Base-by-base conservation (phyloP, 495 filamentous ascomycete species). In the Neurospora pannonica region DNA sequence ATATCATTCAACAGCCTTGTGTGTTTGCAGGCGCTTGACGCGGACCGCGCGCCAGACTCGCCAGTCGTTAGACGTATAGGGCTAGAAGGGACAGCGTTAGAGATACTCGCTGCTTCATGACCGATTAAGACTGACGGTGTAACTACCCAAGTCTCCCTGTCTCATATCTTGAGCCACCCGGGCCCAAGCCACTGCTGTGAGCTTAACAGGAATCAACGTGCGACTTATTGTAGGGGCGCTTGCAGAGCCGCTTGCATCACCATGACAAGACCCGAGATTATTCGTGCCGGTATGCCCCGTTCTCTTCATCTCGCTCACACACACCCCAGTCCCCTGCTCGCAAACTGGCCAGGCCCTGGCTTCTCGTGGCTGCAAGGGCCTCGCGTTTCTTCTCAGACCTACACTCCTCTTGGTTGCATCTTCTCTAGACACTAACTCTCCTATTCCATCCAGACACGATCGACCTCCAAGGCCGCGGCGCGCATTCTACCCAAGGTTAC, bases 401-500 rank as follows among this genome's bases (percentile, higher is more conserved):
- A 67, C 73, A 76, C 48, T 71, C 71, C 71, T 71, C 60, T 71
- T 70, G 38, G 38, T 34, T 43, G 38, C 37, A 70, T 60, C 71
- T 71, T 76, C 60, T 77, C 78, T 77, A 67, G 28, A 17, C 24
- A 31, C 54, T 67, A 67, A 80, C 76, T 67, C 72, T 71, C 42
- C 69, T 71, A 72, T 75, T 77, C 74, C 75, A 74, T 73, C 74
- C 79, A 98, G 96, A 99, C 85, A 95, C 96, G 71, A 90, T 98
- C 81, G 96, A 99, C 84, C 91, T 99, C 8, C 97, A 99, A 85
- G 89, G 92, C 82, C 91, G 90, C 78, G 85, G 91, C 80, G 83
- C 92, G 36, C 94, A 94, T 34, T 94, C 95, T 60, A 92, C 96
- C 8, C 88, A 97, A 82, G 93, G 93, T 77, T 92, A 94, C 83